phyloP scores from a whole-genome alignment of 2,329 filamentous ascomycete species.

The Exophiala sideris region DNA sequence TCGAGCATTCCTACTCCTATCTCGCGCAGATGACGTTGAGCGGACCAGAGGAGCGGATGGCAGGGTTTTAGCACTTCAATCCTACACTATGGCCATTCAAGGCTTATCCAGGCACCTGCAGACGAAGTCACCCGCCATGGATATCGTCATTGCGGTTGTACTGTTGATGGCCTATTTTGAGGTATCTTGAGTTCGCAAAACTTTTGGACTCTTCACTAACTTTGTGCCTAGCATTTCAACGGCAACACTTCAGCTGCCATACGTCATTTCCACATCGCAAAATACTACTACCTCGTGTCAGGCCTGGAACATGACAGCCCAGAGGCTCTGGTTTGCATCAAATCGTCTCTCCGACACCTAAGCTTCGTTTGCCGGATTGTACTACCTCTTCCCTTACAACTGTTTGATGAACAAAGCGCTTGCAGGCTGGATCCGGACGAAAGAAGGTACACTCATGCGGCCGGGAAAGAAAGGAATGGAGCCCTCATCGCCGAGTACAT shows the following conservation, averaged over 20 bases:
- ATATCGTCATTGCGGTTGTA: background rate
- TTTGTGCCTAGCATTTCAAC: constrained; percentile 1
- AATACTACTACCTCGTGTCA: constrained; percentile 1
- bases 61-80: constrained; percentile 24
- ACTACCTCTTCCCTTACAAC: constrained; percentile 13
- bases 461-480: background rate
- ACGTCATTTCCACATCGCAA: constrained; percentile 4
- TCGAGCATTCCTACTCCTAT: constrained; percentile 22
- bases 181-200: background rate
- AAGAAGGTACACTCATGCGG: background rate
- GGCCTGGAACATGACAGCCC: background rate
- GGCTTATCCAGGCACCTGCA: constrained; percentile 12
- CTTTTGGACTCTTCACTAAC: background rate
- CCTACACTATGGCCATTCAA: constrained; percentile 22
- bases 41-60: constrained; percentile 18
- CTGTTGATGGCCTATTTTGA: constrained; percentile 3
- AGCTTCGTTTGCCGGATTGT: constrained; percentile 19
- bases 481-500: background rate
- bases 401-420: background rate
- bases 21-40: constrained; percentile 15
- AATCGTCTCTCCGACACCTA: constrained; percentile 16
- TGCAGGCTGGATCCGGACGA: constrained; percentile 3
- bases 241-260: constrained; percentile 10
- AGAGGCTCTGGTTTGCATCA: background rate
- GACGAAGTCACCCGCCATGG: background rate